Percentiles rank a stretch among this genome's conserved stretches.
phyloP scores from a whole-genome alignment of 805 yeast species.

The Yamadazyma sp. region DNA sequence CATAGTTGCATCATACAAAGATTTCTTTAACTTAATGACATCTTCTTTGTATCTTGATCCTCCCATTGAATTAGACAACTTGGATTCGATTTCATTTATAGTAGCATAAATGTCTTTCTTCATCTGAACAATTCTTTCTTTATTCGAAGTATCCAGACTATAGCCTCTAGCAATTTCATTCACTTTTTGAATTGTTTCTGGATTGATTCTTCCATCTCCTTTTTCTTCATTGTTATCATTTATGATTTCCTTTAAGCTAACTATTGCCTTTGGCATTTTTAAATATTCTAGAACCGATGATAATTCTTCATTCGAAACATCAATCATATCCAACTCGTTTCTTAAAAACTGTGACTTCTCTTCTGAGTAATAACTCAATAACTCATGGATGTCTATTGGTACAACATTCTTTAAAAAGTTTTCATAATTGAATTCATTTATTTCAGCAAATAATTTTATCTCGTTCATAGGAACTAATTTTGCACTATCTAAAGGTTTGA shows the following conservation, averaged over 20 bases:
- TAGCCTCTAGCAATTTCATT: conserved; percentile 23
- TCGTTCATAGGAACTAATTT: conserved; percentile 54
- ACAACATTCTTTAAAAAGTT: conserved; percentile 76
- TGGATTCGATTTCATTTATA: conserved; percentile 33
- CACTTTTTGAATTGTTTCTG: conserved; percentile 10
- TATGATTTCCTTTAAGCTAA: conserved; percentile 47
- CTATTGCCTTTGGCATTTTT: conserved; percentile 66
- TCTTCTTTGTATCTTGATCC: conserved; percentile 44
- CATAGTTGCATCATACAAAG: conserved; percentile 57
- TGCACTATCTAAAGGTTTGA: conserved; percentile 68
- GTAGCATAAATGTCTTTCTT: conserved; percentile 36
- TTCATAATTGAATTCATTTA: conserved; percentile 36
- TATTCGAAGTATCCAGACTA: conserved; percentile 35
- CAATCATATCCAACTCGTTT: conserved; percentile 67
- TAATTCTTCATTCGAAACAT: conserved; percentile 76
- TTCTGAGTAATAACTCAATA: conserved; percentile 83
- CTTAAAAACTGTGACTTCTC: conserved; percentile 78
- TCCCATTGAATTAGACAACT: background rate
- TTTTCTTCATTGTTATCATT: conserved; percentile 10
- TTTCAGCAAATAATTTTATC: conserved; percentile 39
- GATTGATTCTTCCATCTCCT: conserved; percentile 1
- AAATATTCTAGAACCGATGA: conserved; percentile 77
- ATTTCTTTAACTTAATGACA: conserved; percentile 52
- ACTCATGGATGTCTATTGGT: conserved; percentile 84
- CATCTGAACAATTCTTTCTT: conserved; percentile 22